A percentile compares a stretch with the other conserved stretches of the same genome.
Evolutionary conservation across 352 stramenopile species (phyloP).

Genomic region (Peronospora belbahrii): DNA sequence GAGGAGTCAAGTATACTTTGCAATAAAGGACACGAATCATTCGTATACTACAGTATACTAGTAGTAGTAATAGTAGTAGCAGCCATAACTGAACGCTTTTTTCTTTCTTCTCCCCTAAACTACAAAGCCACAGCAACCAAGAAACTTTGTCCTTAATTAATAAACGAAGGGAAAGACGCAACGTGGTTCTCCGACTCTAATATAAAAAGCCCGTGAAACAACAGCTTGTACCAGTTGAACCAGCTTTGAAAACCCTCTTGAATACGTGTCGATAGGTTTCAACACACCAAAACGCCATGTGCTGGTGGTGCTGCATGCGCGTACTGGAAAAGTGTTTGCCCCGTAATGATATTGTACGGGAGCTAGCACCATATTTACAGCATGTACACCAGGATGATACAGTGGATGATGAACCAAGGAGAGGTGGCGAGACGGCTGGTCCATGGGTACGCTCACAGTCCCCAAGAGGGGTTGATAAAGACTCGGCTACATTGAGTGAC

Average conservation of each 20-base stretch:
- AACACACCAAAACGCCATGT: slow-evolving; percentile 28
- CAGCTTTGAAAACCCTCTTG: background rate
- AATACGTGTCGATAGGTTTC: background rate
- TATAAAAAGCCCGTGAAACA: background rate
- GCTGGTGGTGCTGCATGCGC: slow-evolving; percentile 87
- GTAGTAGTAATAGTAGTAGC: too few species aligned
- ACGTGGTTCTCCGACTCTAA: background rate
- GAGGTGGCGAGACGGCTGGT: slow-evolving; percentile 29
- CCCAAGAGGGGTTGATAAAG: slow-evolving; percentile 50
- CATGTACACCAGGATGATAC: slow-evolving; percentile 72
- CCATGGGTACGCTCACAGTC: slow-evolving; percentile 41
- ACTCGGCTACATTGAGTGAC: slow-evolving; percentile 50
- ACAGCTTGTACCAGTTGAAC: background rate
- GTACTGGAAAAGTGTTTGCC: slow-evolving; percentile 80
- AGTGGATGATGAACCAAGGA: slow-evolving; percentile 46
- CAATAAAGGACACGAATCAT: background rate
- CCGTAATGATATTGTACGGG: slow-evolving; percentile 82
- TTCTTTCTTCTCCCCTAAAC: too few species aligned
- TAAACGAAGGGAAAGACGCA: too few species aligned
- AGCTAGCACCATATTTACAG: slow-evolving; percentile 80
- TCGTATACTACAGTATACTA: too few species aligned
- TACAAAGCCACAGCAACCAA: background rate
- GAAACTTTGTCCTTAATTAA: background rate
- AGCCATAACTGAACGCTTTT: background rate
- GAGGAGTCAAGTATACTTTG: background rate